Conservation (phyloP, 2,329 filamentous ascomycete species). For the Xylaria sp. region DNA sequence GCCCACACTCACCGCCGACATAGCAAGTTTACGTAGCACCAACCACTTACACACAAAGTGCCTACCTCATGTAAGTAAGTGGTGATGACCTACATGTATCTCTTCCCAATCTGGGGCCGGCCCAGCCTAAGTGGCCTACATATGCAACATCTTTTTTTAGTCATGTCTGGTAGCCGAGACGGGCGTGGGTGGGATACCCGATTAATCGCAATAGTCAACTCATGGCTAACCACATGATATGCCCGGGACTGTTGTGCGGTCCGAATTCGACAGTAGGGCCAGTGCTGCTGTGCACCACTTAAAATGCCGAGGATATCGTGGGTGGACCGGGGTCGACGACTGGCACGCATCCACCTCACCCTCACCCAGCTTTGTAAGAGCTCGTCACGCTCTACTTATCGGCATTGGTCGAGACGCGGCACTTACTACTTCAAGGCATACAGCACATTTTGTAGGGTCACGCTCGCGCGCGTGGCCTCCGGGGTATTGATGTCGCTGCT, state of each 20-base stretch:
- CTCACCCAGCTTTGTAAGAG: conserved; percentile 26
- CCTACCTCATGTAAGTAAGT: conserved; percentile 11
- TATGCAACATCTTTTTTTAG: conserved; percentile 37
- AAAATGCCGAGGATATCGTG: conserved; percentile 24
- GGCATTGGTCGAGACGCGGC: conserved; percentile 33
- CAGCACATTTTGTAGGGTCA: conserved; percentile 6
- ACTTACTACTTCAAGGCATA: conserved; percentile 31
- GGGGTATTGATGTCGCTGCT: conserved; percentile 1
- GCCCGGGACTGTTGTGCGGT: conserved; percentile 24
- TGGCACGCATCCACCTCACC: conserved; percentile 18
- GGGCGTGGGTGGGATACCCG: conserved; percentile 18
- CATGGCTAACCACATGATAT: conserved; percentile 32
- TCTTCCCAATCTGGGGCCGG: conserved; percentile 16
- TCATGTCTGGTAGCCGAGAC: conserved; percentile 29
- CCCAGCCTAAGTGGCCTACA: conserved; percentile 31
- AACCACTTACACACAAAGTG: conserved; percentile 29
- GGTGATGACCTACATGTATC: conserved; percentile 25
- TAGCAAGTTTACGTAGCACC: conserved; percentile 32
- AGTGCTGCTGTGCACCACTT: not conserved
- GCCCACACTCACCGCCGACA: conserved; percentile 30
- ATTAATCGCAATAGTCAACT: conserved; percentile 10
- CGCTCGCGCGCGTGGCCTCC: conserved; percentile 20
- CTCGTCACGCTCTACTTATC: conserved; percentile 17
- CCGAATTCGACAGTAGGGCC: conserved; percentile 30
- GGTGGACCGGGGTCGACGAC: conserved; percentile 14